Conservation (phyloP, 2,329 filamentous ascomycete genomes). For the Cadophora gregata region DNA sequence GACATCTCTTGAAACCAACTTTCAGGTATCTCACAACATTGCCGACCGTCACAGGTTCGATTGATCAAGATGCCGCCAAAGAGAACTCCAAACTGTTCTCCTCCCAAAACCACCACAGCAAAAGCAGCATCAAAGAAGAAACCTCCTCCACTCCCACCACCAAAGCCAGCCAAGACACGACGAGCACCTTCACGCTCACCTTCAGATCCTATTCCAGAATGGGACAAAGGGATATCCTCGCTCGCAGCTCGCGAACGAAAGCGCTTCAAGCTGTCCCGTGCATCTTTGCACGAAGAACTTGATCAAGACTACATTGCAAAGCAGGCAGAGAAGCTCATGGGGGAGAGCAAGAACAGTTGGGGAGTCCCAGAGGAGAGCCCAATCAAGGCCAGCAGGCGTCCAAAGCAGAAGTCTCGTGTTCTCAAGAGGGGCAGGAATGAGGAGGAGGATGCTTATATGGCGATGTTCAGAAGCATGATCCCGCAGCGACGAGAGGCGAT, state of each 20-base stretch:
- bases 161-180: slow-evolving; percentile 4
- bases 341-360: slow-evolving; percentile 26
- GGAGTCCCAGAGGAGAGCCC: slow-evolving; percentile 17
- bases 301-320: slow-evolving; percentile 24
- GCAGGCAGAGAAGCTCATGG: slow-evolving; percentile 14
- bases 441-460: slow-evolving; percentile 13
- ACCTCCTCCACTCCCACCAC: background rate
- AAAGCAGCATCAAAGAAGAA: slow-evolving; percentile 11
- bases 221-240: slow-evolving; percentile 22
- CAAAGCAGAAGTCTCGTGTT: slow-evolving; percentile 11
- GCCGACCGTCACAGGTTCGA: background rate
- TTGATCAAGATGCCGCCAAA: slow-evolving; percentile 19
- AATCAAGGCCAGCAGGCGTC: slow-evolving; percentile 19
- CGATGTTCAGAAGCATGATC: slow-evolving; percentile 23
- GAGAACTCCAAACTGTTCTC: background rate
- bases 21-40: no score
- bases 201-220: slow-evolving; percentile 17
- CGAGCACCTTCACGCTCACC: slow-evolving; percentile 10
- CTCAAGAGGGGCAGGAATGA: background rate
- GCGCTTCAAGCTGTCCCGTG: slow-evolving; percentile 23
- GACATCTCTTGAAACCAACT: no score
- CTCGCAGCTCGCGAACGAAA: slow-evolving; percentile 19
- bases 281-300: slow-evolving; percentile 13
- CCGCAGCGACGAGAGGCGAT: slow-evolving; percentile 11
- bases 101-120: slow-evolving; percentile 12